Conservation (phyloP, 179 eudicot genomes). For the Spergularia azorica region DNA sequence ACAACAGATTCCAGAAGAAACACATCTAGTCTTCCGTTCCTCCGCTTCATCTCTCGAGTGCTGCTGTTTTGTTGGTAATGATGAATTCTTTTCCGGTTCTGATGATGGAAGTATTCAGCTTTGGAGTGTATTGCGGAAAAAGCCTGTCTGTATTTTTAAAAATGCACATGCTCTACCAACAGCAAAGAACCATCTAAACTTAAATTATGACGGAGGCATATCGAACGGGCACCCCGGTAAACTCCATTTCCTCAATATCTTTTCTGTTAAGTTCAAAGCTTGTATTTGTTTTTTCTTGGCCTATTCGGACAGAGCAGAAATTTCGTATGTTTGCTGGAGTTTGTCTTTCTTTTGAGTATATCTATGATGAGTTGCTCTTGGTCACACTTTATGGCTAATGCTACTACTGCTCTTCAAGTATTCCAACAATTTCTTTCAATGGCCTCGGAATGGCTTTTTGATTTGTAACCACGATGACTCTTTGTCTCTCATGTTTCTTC, state of each 20-base stretch:
- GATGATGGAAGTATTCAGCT: slow-evolving; percentile 97
- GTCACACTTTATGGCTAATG: background rate
- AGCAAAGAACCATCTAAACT: slow-evolving; percentile 28
- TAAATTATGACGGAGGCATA: slow-evolving; percentile 36
- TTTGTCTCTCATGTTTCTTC: background rate
- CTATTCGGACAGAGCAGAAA: background rate
- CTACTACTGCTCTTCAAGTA: background rate
- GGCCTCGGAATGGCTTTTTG: background rate
- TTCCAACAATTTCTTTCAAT: background rate
- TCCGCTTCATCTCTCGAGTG: slow-evolving; percentile 84
- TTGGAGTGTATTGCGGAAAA: slow-evolving; percentile 78
- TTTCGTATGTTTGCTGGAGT: background rate
- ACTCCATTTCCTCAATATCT: background rate
- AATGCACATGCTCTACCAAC: slow-evolving; percentile 66
- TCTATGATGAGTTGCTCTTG: background rate
- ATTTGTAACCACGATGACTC: background rate
- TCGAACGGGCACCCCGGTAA: slow-evolving; percentile 73
- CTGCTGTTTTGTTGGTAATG: slow-evolving; percentile 79
- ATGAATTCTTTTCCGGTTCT: slow-evolving; percentile 86
- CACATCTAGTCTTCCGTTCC: slow-evolving; percentile 77
- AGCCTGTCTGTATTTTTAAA: slow-evolving; percentile 78
- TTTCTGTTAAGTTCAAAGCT: background rate
- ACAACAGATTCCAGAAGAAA: slow-evolving; percentile 86
- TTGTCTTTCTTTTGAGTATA: background rate
- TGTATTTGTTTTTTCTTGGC: background rate